phyloP scores from a whole-genome alignment of 805 yeast genomes.

The Dipodascus albidus region DNA sequence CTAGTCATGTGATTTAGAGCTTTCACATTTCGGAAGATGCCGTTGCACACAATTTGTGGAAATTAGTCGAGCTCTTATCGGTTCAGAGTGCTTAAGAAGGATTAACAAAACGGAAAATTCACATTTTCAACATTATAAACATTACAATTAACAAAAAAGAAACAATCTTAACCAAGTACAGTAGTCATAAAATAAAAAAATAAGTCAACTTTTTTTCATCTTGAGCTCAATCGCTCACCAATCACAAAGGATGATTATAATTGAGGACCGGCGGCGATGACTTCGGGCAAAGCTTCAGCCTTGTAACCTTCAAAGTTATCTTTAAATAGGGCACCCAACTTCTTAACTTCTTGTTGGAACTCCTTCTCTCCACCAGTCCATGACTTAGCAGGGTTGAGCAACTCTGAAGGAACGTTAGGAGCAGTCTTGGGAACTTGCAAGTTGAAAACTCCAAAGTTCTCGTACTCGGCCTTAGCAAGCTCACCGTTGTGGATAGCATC shows the following conservation, averaged over 20 bases:
- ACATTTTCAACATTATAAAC: not conserved
- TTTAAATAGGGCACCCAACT: slow-evolving; percentile 65
- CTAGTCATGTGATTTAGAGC: not conserved
- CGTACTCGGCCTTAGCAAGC: slow-evolving; percentile 68
- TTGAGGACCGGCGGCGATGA: slow-evolving; percentile 84
- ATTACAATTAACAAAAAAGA: too few species aligned
- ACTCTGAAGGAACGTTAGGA: slow-evolving; percentile 70
- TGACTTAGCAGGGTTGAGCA: slow-evolving; percentile 76
- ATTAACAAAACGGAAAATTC: not conserved
- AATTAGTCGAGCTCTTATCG: too few species aligned
- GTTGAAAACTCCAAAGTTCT: slow-evolving; percentile 76
- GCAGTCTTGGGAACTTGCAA: slow-evolving; percentile 75
- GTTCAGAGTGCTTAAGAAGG: too few species aligned
- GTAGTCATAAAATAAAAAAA: too few species aligned
- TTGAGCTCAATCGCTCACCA: too few species aligned
- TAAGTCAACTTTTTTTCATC: not conserved
- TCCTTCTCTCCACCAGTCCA: slow-evolving; percentile 55
- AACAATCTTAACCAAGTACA: not conserved
- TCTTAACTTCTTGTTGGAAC: slow-evolving; percentile 43
- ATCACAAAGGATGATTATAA: not conserved
- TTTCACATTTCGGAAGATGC: too few species aligned
- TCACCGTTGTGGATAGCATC: slow-evolving; percentile 92
- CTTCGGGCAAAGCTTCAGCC: slow-evolving; percentile 74
- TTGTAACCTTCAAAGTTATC: slow-evolving; percentile 82
- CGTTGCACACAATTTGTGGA: too few species aligned